Evolutionary conservation across 2,329 filamentous ascomycete species (phyloP), one percentile per base, ranked within the genome.

Genomic region (Metarhizium rileyi): DNA sequence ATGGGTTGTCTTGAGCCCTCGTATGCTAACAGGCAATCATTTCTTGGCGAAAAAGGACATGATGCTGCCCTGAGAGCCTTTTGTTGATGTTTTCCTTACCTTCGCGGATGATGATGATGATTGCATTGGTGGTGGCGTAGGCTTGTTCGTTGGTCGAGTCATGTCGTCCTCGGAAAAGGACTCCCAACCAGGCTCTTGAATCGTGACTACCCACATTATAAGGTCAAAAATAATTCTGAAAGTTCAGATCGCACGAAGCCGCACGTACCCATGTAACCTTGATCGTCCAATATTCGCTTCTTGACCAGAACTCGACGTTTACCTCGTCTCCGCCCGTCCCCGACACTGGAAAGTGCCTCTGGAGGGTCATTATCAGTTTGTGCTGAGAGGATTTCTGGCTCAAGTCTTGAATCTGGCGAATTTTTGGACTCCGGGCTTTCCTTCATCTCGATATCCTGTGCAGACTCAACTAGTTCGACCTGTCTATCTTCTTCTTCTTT

Each of bases 21-120:
- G 5, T 6, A 22, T 38, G 16, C n/a, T 18, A 20, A n/a, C 16
- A 12, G 4, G 2, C 20, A 8, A 27, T 53, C 57, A 86, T 61
- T 90, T 93, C 72, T 94, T 95, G 40, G 78, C 77, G 66, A 95
- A 95, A 69, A 95, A 95, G 1, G 84, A 89, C 84, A 90, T 95
- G 62, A 95, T 95, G 63, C 76, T 95, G 3, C 90, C 89, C 61
- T 89, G 84, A 3, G 78, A 64, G 7, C 68, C 66, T 61, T 88
- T 87, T 1, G 72, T 69, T 1, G 69, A 69, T 20, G 70, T 59
- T 62, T 84, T 85, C 59, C 77, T 82, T 23, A 73, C 64, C 57
- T 76, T 80, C 43, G 62, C 63, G 5, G 69, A 70, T 51, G 75
- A 70, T 12, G 75, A 70, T 12, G 75, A 73, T 22, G 70, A 64